phyloP scores from a whole-genome alignment of 768 basidiomycete genomes.

The Polyporus arcularius region DNA sequence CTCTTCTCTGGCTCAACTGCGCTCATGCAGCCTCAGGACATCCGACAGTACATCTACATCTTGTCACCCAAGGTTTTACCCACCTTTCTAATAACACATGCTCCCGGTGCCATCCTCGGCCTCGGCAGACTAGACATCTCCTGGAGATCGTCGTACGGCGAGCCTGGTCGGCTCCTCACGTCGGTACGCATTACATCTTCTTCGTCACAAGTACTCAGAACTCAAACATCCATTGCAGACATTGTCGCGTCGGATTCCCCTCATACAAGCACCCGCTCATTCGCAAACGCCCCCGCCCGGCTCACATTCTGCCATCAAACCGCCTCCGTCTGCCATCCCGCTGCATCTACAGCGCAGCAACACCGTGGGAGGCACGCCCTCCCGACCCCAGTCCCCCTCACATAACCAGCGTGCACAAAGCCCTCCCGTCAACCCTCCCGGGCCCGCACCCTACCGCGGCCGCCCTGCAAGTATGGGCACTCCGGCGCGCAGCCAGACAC shows the following conservation, averaged over 20 bases:
- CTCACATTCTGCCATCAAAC: constrained; percentile 29
- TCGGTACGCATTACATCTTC: constrained; percentile 48
- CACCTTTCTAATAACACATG: constrained; percentile 47
- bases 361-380: constrained; percentile 40
- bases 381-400: constrained; percentile 63
- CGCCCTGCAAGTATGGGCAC: constrained; percentile 24
- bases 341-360: constrained; percentile 67
- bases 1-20: constrained; percentile 61
- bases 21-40: constrained; percentile 81
- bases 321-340: constrained; percentile 73
- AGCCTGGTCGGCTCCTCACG: constrained; percentile 84
- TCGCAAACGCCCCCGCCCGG: constrained; percentile 31
- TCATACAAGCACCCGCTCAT: constrained; percentile 41
- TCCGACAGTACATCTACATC: constrained; percentile 87
- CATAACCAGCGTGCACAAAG: constrained; percentile 54
- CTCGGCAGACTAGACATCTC: constrained; percentile 87
- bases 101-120: constrained; percentile 73
- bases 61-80: constrained; percentile 55
- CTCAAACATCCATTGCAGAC: constrained; percentile 39
- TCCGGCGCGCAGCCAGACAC: constrained; percentile 19
- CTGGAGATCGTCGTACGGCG: constrained; percentile 85
- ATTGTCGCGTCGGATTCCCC: constrained; percentile 78
- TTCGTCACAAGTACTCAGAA: too few species aligned
- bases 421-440: constrained; percentile 47
- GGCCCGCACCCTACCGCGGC: constrained; percentile 40